Conservation (phyloP, 2,329 filamentous ascomycete genomes). For the Tolypocladium ovalisporum region DNA sequence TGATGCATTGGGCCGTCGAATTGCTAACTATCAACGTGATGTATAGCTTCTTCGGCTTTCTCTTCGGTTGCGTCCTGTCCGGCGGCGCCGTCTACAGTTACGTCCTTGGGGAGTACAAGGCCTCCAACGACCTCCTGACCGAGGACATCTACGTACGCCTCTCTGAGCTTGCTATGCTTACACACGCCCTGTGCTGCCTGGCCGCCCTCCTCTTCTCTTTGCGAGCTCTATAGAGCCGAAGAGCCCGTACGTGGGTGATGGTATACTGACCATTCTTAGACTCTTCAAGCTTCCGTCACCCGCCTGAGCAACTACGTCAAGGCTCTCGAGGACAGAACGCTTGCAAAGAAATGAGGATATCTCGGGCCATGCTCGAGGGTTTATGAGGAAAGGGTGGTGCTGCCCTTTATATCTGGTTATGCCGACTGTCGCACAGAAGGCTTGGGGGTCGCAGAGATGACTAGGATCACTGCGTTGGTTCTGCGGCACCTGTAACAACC, state of each 20-base stretch:
- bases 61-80: conserved; percentile 70
- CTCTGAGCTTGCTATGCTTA: neutral
- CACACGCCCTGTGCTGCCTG: neutral
- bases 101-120: conserved; percentile 83
- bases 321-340: conserved; percentile 70
- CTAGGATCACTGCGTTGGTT: neutral
- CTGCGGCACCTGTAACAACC: neutral
- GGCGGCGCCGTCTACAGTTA: conserved; percentile 85
- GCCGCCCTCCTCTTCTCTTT: neutral
- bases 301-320: conserved; percentile 76
- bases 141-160: conserved; percentile 92
- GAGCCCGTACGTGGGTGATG: neutral
- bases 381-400: too few species aligned
- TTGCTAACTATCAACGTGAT: neutral
- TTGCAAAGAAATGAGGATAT: conserved; percentile 52
- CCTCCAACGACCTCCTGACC: conserved; percentile 83
- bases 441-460: neutral
- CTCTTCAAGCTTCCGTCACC: conserved; percentile 78
- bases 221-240: neutral
- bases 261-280: conserved; percentile 34
- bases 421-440: neutral
- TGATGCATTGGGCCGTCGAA: neutral
- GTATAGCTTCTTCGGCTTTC: conserved; percentile 76
- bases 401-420: neutral
- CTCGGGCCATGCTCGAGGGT: neutral